Conservation (phyloP, 164 flowering plant species). For the Magnolia changhungtana region DNA sequence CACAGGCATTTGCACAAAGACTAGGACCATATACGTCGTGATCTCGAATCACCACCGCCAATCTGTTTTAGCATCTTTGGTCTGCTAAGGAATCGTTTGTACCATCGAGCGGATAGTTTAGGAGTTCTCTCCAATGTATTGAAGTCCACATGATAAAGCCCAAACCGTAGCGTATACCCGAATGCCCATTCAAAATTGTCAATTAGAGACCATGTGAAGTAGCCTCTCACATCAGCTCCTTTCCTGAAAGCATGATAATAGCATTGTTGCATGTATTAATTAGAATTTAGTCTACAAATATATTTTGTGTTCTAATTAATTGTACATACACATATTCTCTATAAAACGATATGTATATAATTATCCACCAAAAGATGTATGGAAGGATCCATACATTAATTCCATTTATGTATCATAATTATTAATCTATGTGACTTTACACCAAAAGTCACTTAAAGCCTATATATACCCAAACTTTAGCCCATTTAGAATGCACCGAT, state of each 20-base stretch:
- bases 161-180: slow-evolving; percentile 31
- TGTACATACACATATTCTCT: background rate
- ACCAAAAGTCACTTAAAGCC: too few species aligned
- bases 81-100: slow-evolving; percentile 19
- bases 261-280: background rate
- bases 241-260: background rate
- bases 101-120: slow-evolving; percentile 46
- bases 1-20: background rate
- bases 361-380: too few species aligned
- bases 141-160: slow-evolving; percentile 34
- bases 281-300: too few species aligned
- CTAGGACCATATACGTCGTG: background rate
- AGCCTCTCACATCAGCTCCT: slow-evolving; percentile 15
- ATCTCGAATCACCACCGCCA: background rate
- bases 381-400: too few species aligned
- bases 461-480: too few species aligned
- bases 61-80: background rate
- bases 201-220: slow-evolving; percentile 39
- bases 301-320: too few species aligned
- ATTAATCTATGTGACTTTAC: too few species aligned
- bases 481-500: too few species aligned
- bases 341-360: too few species aligned
- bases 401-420: too few species aligned
- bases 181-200: slow-evolving; percentile 44
- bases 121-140: slow-evolving; percentile 30